phyloP scores from a whole-genome alignment of 2,329 filamentous ascomycete species.

The Hymenoscyphus linearis region DNA sequence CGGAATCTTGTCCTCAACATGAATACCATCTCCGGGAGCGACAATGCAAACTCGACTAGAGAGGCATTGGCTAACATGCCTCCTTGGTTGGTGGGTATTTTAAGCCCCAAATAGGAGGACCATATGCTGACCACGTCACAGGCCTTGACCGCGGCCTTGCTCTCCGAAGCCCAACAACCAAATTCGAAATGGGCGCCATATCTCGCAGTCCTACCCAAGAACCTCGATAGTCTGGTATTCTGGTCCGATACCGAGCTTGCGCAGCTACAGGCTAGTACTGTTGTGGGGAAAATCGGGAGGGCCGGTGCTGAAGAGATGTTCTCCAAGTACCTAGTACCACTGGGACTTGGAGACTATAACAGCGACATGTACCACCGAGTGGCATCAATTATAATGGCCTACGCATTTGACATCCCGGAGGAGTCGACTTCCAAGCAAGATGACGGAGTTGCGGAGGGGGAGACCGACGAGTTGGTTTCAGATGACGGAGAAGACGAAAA shows the following conservation, averaged over 20 bases:
- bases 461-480: constrained; percentile 40
- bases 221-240: constrained; percentile 65
- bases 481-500: constrained; percentile 43
- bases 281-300: constrained; percentile 60
- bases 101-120: neutral
- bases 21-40: constrained; percentile 50
- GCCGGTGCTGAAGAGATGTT: constrained; percentile 53
- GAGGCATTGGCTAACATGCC: constrained; percentile 38
- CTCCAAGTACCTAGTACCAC: constrained; percentile 45
- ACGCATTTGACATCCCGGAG: constrained; percentile 59
- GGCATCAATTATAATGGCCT: constrained; percentile 67
- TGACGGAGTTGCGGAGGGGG: constrained; percentile 43
- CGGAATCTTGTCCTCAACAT: constrained; percentile 53
- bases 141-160: constrained; percentile 25
- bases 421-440: constrained; percentile 11
- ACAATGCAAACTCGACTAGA: constrained; percentile 28
- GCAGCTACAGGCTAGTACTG: constrained; percentile 58
- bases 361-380: constrained; percentile 52
- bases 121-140: constrained; percentile 15
- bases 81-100: constrained; percentile 38
- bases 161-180: constrained; percentile 15
- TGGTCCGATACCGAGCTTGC: constrained; percentile 57
- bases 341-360: constrained; percentile 41
- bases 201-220: constrained; percentile 53
- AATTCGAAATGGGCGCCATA: constrained; percentile 44